These are phyloP conservation scores for Yarrowia divulgata DNA, from an alignment of 805 yeast genomes.

Conservation along the genomic window DNA sequence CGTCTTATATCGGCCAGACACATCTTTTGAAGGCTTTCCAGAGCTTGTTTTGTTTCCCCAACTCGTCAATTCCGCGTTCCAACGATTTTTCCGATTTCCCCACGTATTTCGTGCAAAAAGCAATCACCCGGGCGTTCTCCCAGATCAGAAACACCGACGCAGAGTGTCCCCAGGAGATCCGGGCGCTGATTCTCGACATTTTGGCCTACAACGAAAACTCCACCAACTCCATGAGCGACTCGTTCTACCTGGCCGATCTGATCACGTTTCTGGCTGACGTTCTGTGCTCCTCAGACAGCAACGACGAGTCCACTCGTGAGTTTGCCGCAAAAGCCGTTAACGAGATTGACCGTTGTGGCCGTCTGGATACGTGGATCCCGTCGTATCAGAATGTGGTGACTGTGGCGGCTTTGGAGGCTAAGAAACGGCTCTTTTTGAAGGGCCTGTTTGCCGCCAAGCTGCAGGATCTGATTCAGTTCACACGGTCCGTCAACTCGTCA, in stretches of 20 bases:
- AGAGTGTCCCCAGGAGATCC: constrained; percentile 64
- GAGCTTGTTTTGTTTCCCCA: constrained; percentile 73
- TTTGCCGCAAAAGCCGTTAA: constrained; percentile 60
- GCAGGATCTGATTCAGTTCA: constrained; percentile 62
- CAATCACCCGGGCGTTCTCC: constrained; percentile 69
- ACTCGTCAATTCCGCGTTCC: constrained; percentile 71
- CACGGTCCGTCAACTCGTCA: constrained; percentile 56
- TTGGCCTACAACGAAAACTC: constrained; percentile 86
- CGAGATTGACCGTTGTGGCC: constrained; percentile 76
- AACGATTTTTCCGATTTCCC: constrained; percentile 81
- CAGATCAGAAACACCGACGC: constrained; percentile 68
- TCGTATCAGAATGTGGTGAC: constrained; percentile 68
- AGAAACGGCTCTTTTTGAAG: constrained; percentile 62
- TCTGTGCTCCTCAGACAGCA: constrained; percentile 38
- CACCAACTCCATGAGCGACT: constrained; percentile 76
- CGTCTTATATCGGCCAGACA: constrained; percentile 72
- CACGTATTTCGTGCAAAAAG: constrained; percentile 70
- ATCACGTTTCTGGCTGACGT: constrained; percentile 56
- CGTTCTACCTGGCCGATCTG: constrained; percentile 66
- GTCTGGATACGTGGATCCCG: constrained; percentile 87
- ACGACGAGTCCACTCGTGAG: constrained; percentile 40
- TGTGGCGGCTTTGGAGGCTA: constrained; percentile 63
- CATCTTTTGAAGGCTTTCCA: constrained; percentile 77
- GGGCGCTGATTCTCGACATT: constrained; percentile 69
- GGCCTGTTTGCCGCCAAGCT: constrained; percentile 62